phyloP scores from a whole-genome alignment of 1,284 basidiomycete genomes.

The Cronartium ribicola region DNA sequence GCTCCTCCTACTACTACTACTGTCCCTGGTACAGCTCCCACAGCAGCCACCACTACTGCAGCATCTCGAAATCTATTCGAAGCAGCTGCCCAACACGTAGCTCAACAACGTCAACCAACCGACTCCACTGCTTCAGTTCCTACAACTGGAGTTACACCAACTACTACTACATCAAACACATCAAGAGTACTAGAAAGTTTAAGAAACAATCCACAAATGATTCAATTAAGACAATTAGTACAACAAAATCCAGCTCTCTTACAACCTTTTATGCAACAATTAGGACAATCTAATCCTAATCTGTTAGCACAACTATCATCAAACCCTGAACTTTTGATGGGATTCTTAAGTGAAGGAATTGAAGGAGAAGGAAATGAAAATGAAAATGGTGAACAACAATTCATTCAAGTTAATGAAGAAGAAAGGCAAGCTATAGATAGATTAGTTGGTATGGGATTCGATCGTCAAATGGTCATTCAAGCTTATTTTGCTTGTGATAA shows the following conservation, averaged over 20 bases:
- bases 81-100: slow-evolving; percentile 50
- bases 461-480: slow-evolving; percentile 69
- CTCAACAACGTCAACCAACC: slow-evolving; percentile 53
- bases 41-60: slow-evolving; percentile 48
- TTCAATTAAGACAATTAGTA: slow-evolving; percentile 57
- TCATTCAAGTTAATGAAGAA: slow-evolving; percentile 38
- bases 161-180: slow-evolving; percentile 34
- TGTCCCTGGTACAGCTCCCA: slow-evolving; percentile 51
- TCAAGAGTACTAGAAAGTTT: slow-evolving; percentile 53
- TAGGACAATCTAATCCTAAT: slow-evolving; percentile 67
- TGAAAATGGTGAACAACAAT: slow-evolving; percentile 44
- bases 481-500: slow-evolving; percentile 90
- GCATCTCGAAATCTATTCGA: slow-evolving; percentile 71
- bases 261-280: slow-evolving; percentile 76
- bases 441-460: slow-evolving; percentile 80
- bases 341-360: slow-evolving; percentile 47
- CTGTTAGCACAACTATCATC: slow-evolving; percentile 53
- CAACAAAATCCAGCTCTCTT: slow-evolving; percentile 69
- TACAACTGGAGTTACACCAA: slow-evolving; percentile 45
- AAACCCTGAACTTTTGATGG: slow-evolving; percentile 48
- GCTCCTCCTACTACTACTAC: slow-evolving; percentile 53
- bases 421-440: slow-evolving; percentile 70
- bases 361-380: slow-evolving; percentile 43
- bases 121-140: slow-evolving; percentile 52
- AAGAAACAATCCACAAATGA: slow-evolving; percentile 46